Base-by-base conservation (phyloP, 331 rosid species). In the Cydonia oblonga region DNA sequence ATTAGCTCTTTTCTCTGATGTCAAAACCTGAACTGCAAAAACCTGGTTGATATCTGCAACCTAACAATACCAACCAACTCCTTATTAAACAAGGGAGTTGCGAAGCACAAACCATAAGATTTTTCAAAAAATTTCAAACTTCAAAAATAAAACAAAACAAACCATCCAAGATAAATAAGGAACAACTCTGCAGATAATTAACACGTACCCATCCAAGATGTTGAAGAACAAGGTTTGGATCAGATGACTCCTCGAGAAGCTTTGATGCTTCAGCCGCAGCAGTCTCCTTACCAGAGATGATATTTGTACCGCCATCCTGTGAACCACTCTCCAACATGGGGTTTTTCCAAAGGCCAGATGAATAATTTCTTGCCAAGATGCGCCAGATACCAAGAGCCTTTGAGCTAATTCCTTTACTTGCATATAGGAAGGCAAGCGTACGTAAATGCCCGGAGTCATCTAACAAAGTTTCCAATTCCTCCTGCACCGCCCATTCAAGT, bases 121-220 rank as follows among this genome's bases (percentile, higher is more conserved):
- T 7, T 38, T 7, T 56, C 24, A 42, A 49, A 16, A 16, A 49
- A 49, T 2, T 16, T 49, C 20, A 15, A 15, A 46, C 8, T 46
- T 46, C 1, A 49, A 49, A 49, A 19, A 42, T 22, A 64, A 29
- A 25, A 57, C 15, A 64, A 66, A 49, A 33, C 18, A 59, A 20
- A 66, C 70, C 12, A 49, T 38, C 68, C 24, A 56, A 44, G 20
- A 25, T 1, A 35, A 38, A 56, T 13, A 22, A 52, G 12, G 15
- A 65, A 25, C 40, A 18, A 20, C 38, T 62, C 30, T 54, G 23
- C 68, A 40, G 44, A 42, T 9, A 38, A 60, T 42, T 22, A 30
- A 46, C 74, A 65, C 80, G 62, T 88, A 93, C 98, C 98, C 98
- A 93, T 88, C 96, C 97, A 80, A 93, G 90, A 88, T 93, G 96